Evolutionary conservation across 2,329 filamentous ascomycete species (phyloP), one percentile per base, ranked within the genome.

Genomic region (Exophiala dermatitidis): DNA sequence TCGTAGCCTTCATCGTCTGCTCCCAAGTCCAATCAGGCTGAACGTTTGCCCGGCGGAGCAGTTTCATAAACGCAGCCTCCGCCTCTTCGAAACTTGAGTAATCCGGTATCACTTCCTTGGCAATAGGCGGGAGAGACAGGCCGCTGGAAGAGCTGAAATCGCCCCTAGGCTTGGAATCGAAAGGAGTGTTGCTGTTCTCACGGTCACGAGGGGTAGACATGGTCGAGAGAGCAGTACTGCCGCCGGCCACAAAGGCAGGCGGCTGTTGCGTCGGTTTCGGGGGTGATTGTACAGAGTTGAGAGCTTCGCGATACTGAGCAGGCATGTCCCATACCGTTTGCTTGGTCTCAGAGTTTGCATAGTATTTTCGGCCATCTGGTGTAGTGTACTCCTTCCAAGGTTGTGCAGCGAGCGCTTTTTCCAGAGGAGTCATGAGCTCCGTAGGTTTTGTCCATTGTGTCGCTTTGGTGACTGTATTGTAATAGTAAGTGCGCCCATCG

Each of bases 291-390:
- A 63, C 75, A 59, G 82, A 79, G 48, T 84, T 84, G 53, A 90
- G 75, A 56, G 88, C 86, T 63, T 79, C 78, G 66, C 87, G 89
- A 72, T 90, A 90, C 58, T 74, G 82, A 51, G 89, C 86, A 52
- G 93, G 93, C 79, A 95, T 90, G 65, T 90, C 86, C 93, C 93
- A 98, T 32, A 87, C 89, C 69, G 90, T 97, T 73, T 90, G 81
- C 71, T 91, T 90, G 42, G 88, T 90, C 70, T 94, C 86, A 33
- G 84, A 87, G 70, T 98, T 93, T 70, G 90, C 91, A 87, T 90
- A 98, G 72, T 98, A 98, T 67, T 91, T 88, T 64, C 85, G 83
- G 44, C 91, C 93, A 60, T 88, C 87, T 58, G 90, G 83, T 26
- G 88, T 84, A 29, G 85, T 89, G 66, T 95, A 93, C 70, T 95